phyloP scores from a whole-genome alignment of 2,329 filamentous ascomycete genomes.

The Bipolaris gigantea region DNA sequence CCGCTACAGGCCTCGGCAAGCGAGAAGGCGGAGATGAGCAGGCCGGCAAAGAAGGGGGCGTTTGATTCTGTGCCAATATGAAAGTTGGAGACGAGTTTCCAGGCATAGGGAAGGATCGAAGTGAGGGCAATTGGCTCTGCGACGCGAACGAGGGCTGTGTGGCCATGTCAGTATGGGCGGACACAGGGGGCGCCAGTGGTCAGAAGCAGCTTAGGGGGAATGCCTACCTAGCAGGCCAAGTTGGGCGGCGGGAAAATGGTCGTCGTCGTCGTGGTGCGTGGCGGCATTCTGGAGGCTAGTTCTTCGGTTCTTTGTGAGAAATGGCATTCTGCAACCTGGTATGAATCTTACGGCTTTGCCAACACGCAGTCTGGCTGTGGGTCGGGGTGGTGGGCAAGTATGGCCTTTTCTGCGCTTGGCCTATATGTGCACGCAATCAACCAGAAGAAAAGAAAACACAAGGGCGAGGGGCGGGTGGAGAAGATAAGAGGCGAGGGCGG shows the following conservation, averaged over 20 bases:
- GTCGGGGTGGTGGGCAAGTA: slow-evolving; percentile 14
- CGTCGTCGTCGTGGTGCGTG: slow-evolving; percentile 63
- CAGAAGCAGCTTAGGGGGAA: not conserved
- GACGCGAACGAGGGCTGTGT: slow-evolving; percentile 80
- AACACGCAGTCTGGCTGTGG: slow-evolving; percentile 22
- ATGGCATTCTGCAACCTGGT: slow-evolving; percentile 57
- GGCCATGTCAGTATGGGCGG: slow-evolving; percentile 5
- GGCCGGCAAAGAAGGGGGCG: slow-evolving; percentile 82
- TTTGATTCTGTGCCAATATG: slow-evolving; percentile 41
- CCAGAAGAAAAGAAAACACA: slow-evolving; percentile 1
- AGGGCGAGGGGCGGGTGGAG: not conserved
- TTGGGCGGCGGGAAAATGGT: slow-evolving; percentile 72
- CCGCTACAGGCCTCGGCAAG: slow-evolving; percentile 83
- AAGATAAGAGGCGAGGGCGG: not conserved
- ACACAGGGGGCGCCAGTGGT: not conserved
- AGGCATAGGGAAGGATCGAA: slow-evolving; percentile 82
- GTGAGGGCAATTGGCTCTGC: slow-evolving; percentile 92
- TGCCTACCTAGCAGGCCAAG: slow-evolving; percentile 78
- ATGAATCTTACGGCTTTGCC: slow-evolving; percentile 56
- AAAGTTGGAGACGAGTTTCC: slow-evolving; percentile 45
- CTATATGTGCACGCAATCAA: slow-evolving; percentile 5
- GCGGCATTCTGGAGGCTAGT: slow-evolving; percentile 64
- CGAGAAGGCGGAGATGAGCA: slow-evolving; percentile 87
- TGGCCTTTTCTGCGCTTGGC: slow-evolving; percentile 20
- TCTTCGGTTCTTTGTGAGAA: slow-evolving; percentile 59